Evolutionary conservation across 371 early-diverging fungal species (phyloP).

Genomic region (Blakeslea trispora): DNA sequence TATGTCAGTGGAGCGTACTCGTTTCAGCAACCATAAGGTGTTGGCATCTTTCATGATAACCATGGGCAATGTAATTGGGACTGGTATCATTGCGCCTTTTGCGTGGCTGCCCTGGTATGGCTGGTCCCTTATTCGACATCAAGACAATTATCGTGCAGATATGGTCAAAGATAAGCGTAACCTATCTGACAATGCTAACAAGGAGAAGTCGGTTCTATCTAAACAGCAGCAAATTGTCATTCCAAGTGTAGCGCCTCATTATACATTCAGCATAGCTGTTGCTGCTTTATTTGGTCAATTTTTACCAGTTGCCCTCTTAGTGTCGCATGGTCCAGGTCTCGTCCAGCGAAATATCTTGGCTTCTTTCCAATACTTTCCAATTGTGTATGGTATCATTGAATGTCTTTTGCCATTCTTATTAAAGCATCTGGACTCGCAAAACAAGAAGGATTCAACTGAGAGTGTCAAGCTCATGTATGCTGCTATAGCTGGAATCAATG

Average conservation of each 20-base stretch:
- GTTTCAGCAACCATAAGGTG: neutral
- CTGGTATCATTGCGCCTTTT: constrained; percentile 16
- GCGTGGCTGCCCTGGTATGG: constrained; percentile 19
- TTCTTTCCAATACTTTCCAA: constrained; percentile 12
- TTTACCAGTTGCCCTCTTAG: constrained; percentile 12
- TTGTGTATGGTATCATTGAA: constrained; percentile 7
- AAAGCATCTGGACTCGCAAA: neutral
- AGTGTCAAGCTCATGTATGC: constrained; percentile 7
- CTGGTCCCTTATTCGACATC: constrained; percentile 3
- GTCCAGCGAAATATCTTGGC: constrained; percentile 10
- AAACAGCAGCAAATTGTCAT: neutral
- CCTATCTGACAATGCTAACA: too few species aligned
- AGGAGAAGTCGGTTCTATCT: too few species aligned
- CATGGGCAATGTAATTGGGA: constrained; percentile 21
- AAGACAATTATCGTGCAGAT: too few species aligned
- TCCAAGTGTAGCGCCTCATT: constrained; percentile 1
- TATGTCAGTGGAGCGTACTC: constrained; percentile 19
- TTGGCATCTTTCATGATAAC: constrained; percentile 11
- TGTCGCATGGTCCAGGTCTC: constrained; percentile 6
- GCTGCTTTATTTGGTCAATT: constrained; percentile 16
- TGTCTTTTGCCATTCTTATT: constrained; percentile 1
- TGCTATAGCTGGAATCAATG: constrained; percentile 12
- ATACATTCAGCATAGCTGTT: constrained; percentile 3
- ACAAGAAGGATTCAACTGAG: constrained; percentile 1
- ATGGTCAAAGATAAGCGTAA: too few species aligned